Conservation (phyloP, 495 filamentous ascomycete species). For the Neurospora sublineolata region DNA sequence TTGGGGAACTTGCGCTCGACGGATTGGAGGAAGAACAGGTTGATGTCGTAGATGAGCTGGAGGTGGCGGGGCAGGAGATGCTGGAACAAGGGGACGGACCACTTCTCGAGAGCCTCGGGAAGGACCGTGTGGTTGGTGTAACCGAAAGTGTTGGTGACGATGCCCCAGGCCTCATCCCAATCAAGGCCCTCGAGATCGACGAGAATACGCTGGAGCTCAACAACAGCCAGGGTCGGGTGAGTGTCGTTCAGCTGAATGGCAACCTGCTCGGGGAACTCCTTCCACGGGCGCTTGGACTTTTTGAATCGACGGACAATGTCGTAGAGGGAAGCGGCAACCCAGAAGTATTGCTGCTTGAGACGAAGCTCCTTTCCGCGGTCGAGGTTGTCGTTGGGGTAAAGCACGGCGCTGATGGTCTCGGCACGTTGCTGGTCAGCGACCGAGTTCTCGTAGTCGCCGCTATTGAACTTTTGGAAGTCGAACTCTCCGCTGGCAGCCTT, state of each 20-base stretch:
- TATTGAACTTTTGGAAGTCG: conserved; percentile 99
- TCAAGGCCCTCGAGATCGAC: conserved; percentile 80
- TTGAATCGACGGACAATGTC: conserved; percentile 97
- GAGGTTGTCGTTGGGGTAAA: conserved; percentile 96
- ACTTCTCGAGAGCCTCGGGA: conserved; percentile 94
- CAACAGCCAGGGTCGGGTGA: conserved; percentile 90
- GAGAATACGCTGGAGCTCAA: conserved; percentile 87
- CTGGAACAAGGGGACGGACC: conserved; percentile 88
- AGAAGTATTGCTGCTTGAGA: conserved; percentile 99
- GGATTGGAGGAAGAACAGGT: conserved; percentile 77
- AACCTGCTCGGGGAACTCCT: conserved; percentile 83
- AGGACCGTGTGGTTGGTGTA: conserved; percentile 99
- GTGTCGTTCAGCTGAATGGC: conserved; percentile 98
- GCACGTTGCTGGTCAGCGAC: conserved; percentile 92
- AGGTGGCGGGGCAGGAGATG: conserved; percentile 88
- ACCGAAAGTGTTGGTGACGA: conserved; percentile 60
- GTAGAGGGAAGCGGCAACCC: conserved; percentile 91
- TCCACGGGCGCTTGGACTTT: conserved; percentile 87
- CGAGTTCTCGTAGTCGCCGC: conserved; percentile 92
- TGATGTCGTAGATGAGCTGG: conserved; percentile 98
- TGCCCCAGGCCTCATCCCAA: conserved; percentile 89
- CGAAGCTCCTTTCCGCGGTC: conserved; percentile 94
- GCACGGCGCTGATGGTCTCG: conserved; percentile 93
- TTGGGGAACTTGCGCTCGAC: conserved; percentile 87
- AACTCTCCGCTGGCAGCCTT: conserved; percentile 96